Evolutionary conservation across 495 filamentous ascomycete genomes (phyloP).

Genomic region (Parachaetomium inaequale): DNA sequence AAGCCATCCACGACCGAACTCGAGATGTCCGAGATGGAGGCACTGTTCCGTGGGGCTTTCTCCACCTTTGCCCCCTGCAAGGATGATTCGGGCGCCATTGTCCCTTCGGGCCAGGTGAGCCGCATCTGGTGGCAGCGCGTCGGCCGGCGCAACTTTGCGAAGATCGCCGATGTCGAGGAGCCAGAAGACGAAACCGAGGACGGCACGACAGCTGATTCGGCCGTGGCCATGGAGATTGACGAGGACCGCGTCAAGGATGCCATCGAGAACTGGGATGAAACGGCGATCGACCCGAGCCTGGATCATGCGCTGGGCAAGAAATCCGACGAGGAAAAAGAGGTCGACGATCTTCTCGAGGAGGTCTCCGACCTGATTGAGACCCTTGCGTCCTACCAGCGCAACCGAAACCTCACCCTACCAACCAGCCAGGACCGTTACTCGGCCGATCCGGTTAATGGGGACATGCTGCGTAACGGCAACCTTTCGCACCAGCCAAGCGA

Average conservation of each 20-base stretch:
- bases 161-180: conserved; percentile 40
- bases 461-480: conserved; percentile 49
- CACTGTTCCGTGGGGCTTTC: conserved; percentile 75
- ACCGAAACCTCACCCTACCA: conserved; percentile 64
- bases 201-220: conserved; percentile 16
- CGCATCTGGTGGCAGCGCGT: conserved; percentile 83
- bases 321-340: conserved; percentile 55
- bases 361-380: conserved; percentile 83
- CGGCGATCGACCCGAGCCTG: conserved; percentile 46
- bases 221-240: conserved; percentile 38
- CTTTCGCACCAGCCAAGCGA: conserved; percentile 50
- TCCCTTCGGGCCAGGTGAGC: conserved; percentile 66
- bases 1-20: conserved; percentile 53
- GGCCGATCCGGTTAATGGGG: conserved; percentile 48
- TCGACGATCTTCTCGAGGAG: conserved; percentile 70
- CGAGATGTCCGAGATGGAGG: conserved; percentile 62
- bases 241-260: conserved; percentile 45
- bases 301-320: conserved; percentile 51
- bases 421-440: conserved; percentile 47
- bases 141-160: conserved; percentile 58
- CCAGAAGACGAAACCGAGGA: conserved; percentile 39
- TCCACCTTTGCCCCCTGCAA: conserved; percentile 82
- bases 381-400: conserved; percentile 79
- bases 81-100: conserved; percentile 72
- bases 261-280: conserved; percentile 50